phyloP scores from a whole-genome alignment of 768 basidiomycete genomes.

The Termitomyces sp. region DNA sequence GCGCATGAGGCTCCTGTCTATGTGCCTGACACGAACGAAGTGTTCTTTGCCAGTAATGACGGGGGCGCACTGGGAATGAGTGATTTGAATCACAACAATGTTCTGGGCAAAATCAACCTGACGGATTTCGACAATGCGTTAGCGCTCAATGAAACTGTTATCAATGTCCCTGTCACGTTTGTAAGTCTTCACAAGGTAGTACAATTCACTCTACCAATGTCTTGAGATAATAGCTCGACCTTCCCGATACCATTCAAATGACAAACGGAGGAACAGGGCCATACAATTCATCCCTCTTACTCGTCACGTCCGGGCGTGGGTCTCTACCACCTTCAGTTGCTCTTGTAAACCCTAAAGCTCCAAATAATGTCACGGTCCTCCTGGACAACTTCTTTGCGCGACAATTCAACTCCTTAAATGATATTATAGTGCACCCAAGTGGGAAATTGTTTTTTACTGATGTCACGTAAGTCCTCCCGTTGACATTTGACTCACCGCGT shows the following conservation, averaged over 20 bases:
- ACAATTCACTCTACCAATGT: not conserved
- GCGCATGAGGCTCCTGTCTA: constrained; percentile 80
- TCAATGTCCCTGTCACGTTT: constrained; percentile 46
- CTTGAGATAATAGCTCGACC: constrained; percentile 38
- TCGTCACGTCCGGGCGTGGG: constrained; percentile 65
- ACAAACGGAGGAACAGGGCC: constrained; percentile 69
- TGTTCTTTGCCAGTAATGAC: constrained; percentile 69
- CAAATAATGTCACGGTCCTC: constrained; percentile 63
- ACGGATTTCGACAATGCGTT: constrained; percentile 46
- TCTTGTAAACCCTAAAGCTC: constrained; percentile 58
- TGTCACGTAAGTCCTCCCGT: constrained; percentile 38
- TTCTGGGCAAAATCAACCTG: constrained; percentile 59
- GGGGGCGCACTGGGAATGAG: constrained; percentile 62
- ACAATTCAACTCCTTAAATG: constrained; percentile 82
- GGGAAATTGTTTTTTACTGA: constrained; percentile 77
- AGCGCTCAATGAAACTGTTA: constrained; percentile 24
- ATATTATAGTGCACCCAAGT: constrained; percentile 70
- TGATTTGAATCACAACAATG: constrained; percentile 58
- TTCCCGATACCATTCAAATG: constrained; percentile 61
- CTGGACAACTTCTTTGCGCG: constrained; percentile 78
- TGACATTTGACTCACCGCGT: not conserved
- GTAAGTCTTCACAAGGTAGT: constrained; percentile 20
- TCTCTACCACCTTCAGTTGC: constrained; percentile 55
- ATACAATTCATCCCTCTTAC: constrained; percentile 51
- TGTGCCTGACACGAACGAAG: constrained; percentile 58